Base-by-base conservation (phyloP, 768 basidiomycete species). In the Boletus rubroflammeus region DNA sequence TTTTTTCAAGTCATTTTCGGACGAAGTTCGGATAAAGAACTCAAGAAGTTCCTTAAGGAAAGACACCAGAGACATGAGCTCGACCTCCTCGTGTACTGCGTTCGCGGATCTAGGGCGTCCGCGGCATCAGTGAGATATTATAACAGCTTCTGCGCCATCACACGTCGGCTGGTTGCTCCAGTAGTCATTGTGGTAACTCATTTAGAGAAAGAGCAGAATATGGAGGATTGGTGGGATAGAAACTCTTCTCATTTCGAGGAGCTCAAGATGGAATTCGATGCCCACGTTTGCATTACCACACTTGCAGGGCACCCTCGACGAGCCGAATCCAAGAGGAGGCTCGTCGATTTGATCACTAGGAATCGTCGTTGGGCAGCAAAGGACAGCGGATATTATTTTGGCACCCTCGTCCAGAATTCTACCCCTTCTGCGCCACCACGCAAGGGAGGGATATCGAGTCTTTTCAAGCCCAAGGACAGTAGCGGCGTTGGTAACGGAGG, bases 31-130 rank as follows among this genome's bases (percentile, higher is more conserved):
- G 58, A 60, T 38, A 56, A 47, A 43, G 54, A 57, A 5, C 47
- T 70, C 28, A 60, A 60, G 44, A 58, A 48, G 19, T 53, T 67
- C 23, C 58, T 67, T 17, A 45, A 59, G 32, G 55, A 65, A 46
- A 60, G 62, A 6, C 57, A 65, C 17, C n/a, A 19, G 11, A 51
- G 17, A 17, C 56, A 47, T 1, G 74, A 75, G 7, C 60, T 78
- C 21, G 70, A 65, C 61, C 73, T 78, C 36, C 71, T 78, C 11
- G 66, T 78, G 1, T 76, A 64, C 52, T 70, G 70, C 51, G 64
- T 76, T 57, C 70, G 65, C 8, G 72, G 67, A 5, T 64, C 73
- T 3, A 66, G 75, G 52, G 69, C 72, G 39, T 67, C 59, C 29
- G 53, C 64, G 14, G 57, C 66, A 3, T 52, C 58, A 11, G 53